Base-by-base conservation (phyloP, 352 stramenopile species). In the Phytophthora meadii region DNA sequence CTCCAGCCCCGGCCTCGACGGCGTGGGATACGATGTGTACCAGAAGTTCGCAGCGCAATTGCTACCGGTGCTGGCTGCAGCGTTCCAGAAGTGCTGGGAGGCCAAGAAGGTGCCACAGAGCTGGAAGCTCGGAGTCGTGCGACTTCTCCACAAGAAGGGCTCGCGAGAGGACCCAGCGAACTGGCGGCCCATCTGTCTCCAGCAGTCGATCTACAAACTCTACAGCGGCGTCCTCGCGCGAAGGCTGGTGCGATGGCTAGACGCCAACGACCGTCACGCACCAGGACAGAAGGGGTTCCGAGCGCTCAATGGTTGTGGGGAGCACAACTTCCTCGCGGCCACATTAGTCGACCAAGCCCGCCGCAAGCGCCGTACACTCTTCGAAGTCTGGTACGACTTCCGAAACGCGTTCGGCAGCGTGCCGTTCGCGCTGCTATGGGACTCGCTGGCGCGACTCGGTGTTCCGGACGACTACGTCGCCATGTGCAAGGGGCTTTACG, bases 151-250 rank as follows among this genome's bases (percentile, higher is more conserved):
- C 56, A 81, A 81, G 61, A 74, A 77, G 25, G 70, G 66, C 2
- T 6, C 42, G 6, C 25, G 24, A 0, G 10, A 27, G 11, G 25
- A 69, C 36, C 40, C 56, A n/a, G 7, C 17, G 0, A 77, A 76
- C 50, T 74, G 70, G 57, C 28, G 72, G 12, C 62, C 68, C 11
- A 79, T 78, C 52, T 77, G 62, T 24, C 41, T 82, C 4, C 74
- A 82, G 47, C 56, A 53, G n/a, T 48, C 57, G 4, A 48, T 77
- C 10, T 82, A 74, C 74, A 82, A 82, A 55, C 6, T 77, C 6
- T 79, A 73, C 53, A 34, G 66, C 2, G 45, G 17, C 0, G 11
- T 73, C 5, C 45, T 81, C 1, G 46, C 25, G 0, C 46, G 40
- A 1, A 7, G n/a, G 1, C 28, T 81, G 1, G 54, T 24, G 6